Conservation (phyloP, 305 asterid species). For the Fraxinus ornus region DNA sequence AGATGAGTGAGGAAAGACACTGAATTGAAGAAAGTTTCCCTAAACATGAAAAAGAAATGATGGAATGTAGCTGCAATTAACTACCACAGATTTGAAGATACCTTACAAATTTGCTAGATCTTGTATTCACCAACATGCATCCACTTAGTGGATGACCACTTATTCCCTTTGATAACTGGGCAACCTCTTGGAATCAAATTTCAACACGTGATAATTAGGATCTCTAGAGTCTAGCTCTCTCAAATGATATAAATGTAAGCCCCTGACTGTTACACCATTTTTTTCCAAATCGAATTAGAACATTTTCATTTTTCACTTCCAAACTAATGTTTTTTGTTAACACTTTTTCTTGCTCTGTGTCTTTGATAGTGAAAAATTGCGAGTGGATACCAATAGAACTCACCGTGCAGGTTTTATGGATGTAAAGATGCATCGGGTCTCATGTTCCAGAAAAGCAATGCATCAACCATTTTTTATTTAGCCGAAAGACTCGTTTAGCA, state of each 20-base stretch:
- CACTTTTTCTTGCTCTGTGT: not conserved
- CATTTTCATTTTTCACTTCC: not conserved
- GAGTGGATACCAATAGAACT: slow-evolving; percentile 28
- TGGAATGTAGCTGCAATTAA: not conserved
- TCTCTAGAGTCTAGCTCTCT: not conserved
- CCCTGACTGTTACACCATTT: not conserved
- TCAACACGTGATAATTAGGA: not conserved
- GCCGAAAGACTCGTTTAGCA: slow-evolving; percentile 58
- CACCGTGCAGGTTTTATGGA: slow-evolving; percentile 76
- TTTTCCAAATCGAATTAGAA: not conserved
- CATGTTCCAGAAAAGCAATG: slow-evolving; percentile 85
- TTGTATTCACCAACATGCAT: slow-evolving; percentile 55
- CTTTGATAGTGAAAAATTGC: not conserved
- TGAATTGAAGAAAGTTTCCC: not conserved
- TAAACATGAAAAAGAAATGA: not conserved
- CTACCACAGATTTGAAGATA: not conserved
- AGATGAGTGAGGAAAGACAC: not conserved
- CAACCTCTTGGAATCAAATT: slow-evolving; percentile 45
- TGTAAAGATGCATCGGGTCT: slow-evolving; percentile 66
- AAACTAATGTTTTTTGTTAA: not conserved
- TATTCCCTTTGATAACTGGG: slow-evolving; percentile 52
- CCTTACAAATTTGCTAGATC: slow-evolving; percentile 12
- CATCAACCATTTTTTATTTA: slow-evolving; percentile 74
- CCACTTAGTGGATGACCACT: slow-evolving; percentile 64
- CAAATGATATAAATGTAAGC: not conserved